Percentiles rank a stretch among this genome's conserved stretches.
phyloP scores from a whole-genome alignment of 2,329 filamentous ascomycete genomes.

The Calonectria naviculata region DNA sequence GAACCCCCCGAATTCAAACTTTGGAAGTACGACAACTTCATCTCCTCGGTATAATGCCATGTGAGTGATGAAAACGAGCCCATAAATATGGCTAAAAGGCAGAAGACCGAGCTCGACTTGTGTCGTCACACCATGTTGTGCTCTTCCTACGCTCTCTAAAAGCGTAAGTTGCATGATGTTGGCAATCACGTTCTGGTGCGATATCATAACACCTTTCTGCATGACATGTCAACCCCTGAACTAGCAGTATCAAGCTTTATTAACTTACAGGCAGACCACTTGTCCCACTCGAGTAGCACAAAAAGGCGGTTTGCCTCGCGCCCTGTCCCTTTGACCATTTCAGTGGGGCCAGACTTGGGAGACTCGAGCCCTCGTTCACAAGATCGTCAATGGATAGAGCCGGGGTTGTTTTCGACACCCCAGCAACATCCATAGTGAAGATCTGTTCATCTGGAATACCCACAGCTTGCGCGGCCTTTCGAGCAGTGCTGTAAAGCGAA shows the following conservation, averaged over 20 bases:
- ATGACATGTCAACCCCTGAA: conserved; percentile 4
- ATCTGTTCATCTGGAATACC: conserved; percentile 73
- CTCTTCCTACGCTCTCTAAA: conserved; percentile 52
- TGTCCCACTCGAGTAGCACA: conserved; percentile 85
- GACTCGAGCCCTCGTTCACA: conserved; percentile 66
- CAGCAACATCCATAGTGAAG: conserved; percentile 76
- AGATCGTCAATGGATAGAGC: conserved; percentile 76
- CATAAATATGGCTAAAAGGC: conserved; percentile 86
- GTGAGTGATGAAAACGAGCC: conserved; percentile 66
- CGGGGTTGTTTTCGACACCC: conserved; percentile 58
- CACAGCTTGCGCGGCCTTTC: conserved; percentile 71
- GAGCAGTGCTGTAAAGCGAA: conserved; percentile 71
- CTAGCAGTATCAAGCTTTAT: background rate
- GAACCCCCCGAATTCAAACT: conserved; percentile 76
- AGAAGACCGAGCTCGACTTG: conserved; percentile 73
- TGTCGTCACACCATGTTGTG: conserved; percentile 49
- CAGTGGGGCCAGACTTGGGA: conserved; percentile 64
- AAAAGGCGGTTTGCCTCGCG: conserved; percentile 75
- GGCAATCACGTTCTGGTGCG: conserved; percentile 81
- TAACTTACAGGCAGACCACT: conserved; percentile 76
- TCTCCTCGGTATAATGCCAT: conserved; percentile 77
- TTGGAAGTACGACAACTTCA: conserved; percentile 76
- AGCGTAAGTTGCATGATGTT: conserved; percentile 74
- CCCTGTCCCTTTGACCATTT: conserved; percentile 74
- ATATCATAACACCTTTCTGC: conserved; percentile 87